Percentiles rank a stretch among this genome's conserved stretches.
These are phyloP conservation scores for Paraglomus brasilianum DNA, from an alignment of 192 early-diverging fungal genomes.

Conservation along the genomic window DNA sequence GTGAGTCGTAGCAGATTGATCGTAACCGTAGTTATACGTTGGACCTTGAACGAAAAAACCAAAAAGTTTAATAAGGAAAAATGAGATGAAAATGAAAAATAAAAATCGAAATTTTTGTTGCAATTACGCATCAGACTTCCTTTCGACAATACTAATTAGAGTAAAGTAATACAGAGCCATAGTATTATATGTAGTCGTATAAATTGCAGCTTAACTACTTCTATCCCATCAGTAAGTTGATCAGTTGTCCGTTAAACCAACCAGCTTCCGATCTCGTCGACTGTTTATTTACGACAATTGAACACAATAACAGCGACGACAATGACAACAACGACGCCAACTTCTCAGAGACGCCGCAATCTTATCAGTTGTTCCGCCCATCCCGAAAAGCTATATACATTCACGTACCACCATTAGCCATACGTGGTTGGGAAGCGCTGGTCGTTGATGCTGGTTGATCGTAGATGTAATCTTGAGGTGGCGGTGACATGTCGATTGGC, in stretches of 20 bases:
- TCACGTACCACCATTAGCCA: background rate
- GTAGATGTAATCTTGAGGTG: constrained; percentile 8
- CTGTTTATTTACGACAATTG: background rate
- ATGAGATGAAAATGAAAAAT: background rate
- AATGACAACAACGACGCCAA: background rate
- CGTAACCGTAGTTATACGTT: background rate
- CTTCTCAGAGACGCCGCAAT: background rate
- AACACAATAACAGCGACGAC: background rate
- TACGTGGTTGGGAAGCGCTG: background rate
- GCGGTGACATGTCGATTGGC: background rate
- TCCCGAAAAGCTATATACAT: background rate
- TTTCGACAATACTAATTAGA: too few species aligned
- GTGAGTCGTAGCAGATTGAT: constrained; percentile 15
- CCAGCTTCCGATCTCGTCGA: background rate
- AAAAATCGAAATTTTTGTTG: background rate
- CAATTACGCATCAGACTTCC: background rate
- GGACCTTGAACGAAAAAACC: background rate
- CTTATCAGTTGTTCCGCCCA: background rate
- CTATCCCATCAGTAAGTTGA: too few species aligned
- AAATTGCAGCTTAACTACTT: too few species aligned
- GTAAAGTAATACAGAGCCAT: too few species aligned
- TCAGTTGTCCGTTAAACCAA: too few species aligned
- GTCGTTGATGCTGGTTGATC: background rate
- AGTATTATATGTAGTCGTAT: too few species aligned
- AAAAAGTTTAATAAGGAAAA: background rate